phyloP scores from a whole-genome alignment of 2,329 filamentous ascomycete species.

The Lizonia empirigonia region DNA sequence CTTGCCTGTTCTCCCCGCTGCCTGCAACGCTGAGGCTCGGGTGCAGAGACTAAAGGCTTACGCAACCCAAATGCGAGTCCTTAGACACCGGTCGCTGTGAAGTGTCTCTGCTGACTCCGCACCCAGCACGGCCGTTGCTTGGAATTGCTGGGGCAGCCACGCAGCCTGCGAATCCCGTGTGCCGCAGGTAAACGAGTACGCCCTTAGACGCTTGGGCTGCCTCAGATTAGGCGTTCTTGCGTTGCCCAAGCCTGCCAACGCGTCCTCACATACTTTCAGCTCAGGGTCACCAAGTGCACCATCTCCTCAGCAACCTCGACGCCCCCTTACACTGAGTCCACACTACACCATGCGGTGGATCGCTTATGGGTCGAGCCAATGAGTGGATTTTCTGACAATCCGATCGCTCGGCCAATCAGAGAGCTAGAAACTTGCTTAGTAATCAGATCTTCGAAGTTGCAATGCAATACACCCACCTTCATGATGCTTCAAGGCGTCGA shows the following conservation, averaged over 20 bases:
- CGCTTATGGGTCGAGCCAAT: too few relatives aligned
- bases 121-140: constrained; percentile 4
- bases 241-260: constrained; percentile 18
- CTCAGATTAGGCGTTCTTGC: constrained; percentile 7
- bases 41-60: constrained; percentile 3
- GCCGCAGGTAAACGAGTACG: constrained; percentile 4
- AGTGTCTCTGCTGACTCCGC: constrained; percentile 8
- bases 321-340: background rate
- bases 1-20: background rate
- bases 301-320: constrained; percentile 16
- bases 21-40: constrained; percentile 1
- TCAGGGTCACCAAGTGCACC: constrained; percentile 5
- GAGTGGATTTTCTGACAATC: too few relatives aligned
- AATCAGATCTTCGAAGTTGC: too few relatives aligned
- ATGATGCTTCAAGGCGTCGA: too few relatives aligned
- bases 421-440: too few relatives aligned
- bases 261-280: constrained; percentile 12
- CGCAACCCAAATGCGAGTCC: constrained; percentile 1
- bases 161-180: constrained; percentile 4
- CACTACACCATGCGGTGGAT: too few relatives aligned
- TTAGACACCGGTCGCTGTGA: constrained; percentile 7
- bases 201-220: constrained; percentile 12
- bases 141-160: constrained; percentile 8
- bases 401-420: too few relatives aligned
- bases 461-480: too few relatives aligned